These are phyloP conservation scores for Aspergillus sp. DNA, from an alignment of 2,329 filamentous ascomycete species.

Conservation along the genomic window DNA sequence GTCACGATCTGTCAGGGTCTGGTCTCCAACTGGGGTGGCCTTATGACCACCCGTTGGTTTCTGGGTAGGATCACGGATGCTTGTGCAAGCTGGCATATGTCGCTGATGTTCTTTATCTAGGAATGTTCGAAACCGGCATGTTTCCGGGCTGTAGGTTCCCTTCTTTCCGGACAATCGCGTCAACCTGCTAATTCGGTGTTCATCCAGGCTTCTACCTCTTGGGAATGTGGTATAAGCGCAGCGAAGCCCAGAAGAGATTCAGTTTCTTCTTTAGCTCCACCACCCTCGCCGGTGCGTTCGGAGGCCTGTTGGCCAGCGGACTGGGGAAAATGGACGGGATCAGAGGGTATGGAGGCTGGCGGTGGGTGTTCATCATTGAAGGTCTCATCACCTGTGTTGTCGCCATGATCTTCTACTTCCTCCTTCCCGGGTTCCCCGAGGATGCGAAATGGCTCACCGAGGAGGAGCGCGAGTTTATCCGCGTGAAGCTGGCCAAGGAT, in stretches of 20 bases:
- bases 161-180: slow-evolving; percentile 8
- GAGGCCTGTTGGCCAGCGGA: slow-evolving; percentile 59
- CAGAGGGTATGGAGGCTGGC: slow-evolving; percentile 56
- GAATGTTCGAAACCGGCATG: slow-evolving; percentile 72
- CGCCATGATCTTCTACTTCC: slow-evolving; percentile 59
- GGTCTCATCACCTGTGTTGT: slow-evolving; percentile 63
- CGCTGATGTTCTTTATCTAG: slow-evolving; percentile 10
- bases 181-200: neutral
- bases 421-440: slow-evolving; percentile 72
- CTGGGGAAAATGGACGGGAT: slow-evolving; percentile 57
- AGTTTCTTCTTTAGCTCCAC: slow-evolving; percentile 86
- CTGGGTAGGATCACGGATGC: slow-evolving; percentile 48
- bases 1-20: slow-evolving; percentile 74
- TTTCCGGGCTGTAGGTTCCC: slow-evolving; percentile 58
- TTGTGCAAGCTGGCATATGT: no score
- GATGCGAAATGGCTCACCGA: slow-evolving; percentile 68
- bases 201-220: slow-evolving; percentile 58
- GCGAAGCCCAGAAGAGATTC: slow-evolving; percentile 86
- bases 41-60: slow-evolving; percentile 81
- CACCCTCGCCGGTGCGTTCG: slow-evolving; percentile 61
- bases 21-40: slow-evolving; percentile 71
- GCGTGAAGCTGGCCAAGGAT: slow-evolving; percentile 64
- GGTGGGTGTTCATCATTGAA: slow-evolving; percentile 59
- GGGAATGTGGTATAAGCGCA: slow-evolving; percentile 79
- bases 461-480: slow-evolving; percentile 67